These are phyloP conservation scores for Diutina catenulata DNA, from an alignment of 1,139 yeast species.

Conservation along the genomic window DNA sequence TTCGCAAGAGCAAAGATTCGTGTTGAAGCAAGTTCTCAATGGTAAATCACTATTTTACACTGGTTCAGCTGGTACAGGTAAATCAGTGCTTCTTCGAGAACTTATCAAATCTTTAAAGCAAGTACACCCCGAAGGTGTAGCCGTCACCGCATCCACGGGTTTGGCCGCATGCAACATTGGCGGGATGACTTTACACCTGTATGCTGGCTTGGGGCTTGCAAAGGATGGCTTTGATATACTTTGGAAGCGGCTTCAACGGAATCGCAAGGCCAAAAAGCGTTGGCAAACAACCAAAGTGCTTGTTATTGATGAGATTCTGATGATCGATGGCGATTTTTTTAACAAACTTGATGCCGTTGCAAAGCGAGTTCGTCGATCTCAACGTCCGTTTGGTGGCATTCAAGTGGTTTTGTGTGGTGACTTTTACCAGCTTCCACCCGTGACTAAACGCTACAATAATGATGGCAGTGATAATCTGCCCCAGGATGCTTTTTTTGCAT, in stretches of 20 bases:
- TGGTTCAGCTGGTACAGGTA: constrained; percentile 82
- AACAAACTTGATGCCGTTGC: constrained; percentile 58
- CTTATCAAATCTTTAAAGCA: constrained; percentile 36
- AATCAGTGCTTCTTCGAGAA: constrained; percentile 58
- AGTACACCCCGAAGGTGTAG: constrained; percentile 39
- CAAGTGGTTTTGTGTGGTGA: constrained; percentile 75
- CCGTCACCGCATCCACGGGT: constrained; percentile 87
- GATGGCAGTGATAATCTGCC: constrained; percentile 16
- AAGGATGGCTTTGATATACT: no score
- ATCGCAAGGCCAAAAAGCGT: constrained; percentile 28
- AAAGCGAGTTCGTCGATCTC: constrained; percentile 30
- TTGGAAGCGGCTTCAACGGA: constrained; percentile 33
- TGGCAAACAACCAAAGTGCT: constrained; percentile 58
- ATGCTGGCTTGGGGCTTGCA: constrained; percentile 46
- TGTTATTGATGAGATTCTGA: constrained; percentile 72
- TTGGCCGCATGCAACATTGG: constrained; percentile 83
- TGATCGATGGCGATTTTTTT: constrained; percentile 62
- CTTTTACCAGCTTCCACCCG: constrained; percentile 82
- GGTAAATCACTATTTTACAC: constrained; percentile 42
- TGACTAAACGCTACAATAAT: constrained; percentile 21
- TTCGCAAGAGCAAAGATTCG: constrained; percentile 30
- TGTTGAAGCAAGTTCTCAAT: constrained; percentile 8
- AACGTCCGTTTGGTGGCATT: constrained; percentile 65
- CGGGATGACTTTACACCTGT: constrained; percentile 71
- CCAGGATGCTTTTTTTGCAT: constrained; percentile 39